Conservation (phyloP, 2,329 filamentous ascomycete genomes). For the Penicillium sp. region DNA sequence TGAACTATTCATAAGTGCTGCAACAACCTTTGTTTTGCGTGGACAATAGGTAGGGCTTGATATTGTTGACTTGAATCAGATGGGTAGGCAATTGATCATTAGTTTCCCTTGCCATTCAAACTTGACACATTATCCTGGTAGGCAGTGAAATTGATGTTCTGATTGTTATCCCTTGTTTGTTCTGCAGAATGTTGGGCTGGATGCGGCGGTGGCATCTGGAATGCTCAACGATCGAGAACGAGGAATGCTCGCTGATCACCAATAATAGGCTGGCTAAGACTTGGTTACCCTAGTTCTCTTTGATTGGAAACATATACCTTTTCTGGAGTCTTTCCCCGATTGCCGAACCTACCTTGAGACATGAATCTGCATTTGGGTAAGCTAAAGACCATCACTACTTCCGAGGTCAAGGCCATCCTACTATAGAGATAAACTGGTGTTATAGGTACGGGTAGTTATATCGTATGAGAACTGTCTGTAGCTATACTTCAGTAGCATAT, state of each 20-base stretch:
- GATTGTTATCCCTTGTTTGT: neutral
- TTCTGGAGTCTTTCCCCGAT: too few species aligned
- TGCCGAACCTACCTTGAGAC: too few species aligned
- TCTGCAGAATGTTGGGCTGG: neutral
- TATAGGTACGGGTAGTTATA: too few species aligned
- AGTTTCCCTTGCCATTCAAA: neutral
- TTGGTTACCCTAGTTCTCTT: too few species aligned
- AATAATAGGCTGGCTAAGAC: neutral
- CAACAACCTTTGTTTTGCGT: neutral
- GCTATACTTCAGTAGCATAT: too few species aligned
- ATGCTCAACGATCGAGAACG: neutral
- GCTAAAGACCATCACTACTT: too few species aligned
- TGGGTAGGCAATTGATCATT: neutral
- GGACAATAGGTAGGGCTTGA: slow-evolving; percentile 10
- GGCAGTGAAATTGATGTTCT: neutral
- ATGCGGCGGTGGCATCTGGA: neutral
- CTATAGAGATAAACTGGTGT: too few species aligned
- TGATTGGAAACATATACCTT: too few species aligned
- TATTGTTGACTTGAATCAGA: slow-evolving; percentile 6
- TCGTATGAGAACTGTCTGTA: too few species aligned
- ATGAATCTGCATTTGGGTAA: too few species aligned
- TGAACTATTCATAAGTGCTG: neutral
- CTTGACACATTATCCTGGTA: neutral
- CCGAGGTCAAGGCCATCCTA: too few species aligned
- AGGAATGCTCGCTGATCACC: neutral